Conservation (phyloP, 805 yeast species). For the Starmera quercuum region DNA sequence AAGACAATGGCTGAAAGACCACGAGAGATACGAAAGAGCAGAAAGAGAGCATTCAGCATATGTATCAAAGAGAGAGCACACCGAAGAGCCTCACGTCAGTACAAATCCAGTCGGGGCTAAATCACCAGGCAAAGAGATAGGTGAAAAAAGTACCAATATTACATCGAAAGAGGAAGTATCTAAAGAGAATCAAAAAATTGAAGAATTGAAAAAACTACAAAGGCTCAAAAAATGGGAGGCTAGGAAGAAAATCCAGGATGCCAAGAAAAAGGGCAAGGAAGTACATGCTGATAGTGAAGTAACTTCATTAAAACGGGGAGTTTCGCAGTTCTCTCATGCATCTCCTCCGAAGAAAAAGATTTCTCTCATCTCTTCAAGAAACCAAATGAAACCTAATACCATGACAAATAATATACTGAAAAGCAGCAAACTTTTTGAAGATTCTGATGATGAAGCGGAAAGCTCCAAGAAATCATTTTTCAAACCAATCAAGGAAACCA, state of each 20-base stretch:
- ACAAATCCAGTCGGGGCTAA: neutral
- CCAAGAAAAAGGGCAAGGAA: slow-evolving; percentile 15
- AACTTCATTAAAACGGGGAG: neutral
- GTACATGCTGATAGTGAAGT: slow-evolving; percentile 4
- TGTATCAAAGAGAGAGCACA: neutral
- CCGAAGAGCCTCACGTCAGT: neutral
- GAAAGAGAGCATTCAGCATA: neutral
- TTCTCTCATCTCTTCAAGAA: neutral
- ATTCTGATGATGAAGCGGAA: slow-evolving; percentile 23
- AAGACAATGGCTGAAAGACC: slow-evolving; percentile 6
- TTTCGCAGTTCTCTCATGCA: neutral
- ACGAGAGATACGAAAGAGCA: slow-evolving; percentile 4
- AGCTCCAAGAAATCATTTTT: slow-evolving; percentile 11
- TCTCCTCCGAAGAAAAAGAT: neutral
- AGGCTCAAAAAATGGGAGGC: slow-evolving; percentile 37
- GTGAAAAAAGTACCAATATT: neutral
- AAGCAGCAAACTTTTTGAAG: slow-evolving; percentile 18
- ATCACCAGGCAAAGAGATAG: neutral
- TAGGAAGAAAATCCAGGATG: slow-evolving; percentile 40
- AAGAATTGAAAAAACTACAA: slow-evolving; percentile 19
- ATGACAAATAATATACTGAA: slow-evolving; percentile 1
- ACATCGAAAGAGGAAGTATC: slow-evolving; percentile 5
- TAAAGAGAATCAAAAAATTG: too few relatives aligned
- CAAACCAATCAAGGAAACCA: slow-evolving; percentile 8
- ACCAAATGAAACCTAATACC: neutral